Base-by-base conservation (phyloP, 2,329 filamentous ascomycete species). In the Penicillium sp. region DNA sequence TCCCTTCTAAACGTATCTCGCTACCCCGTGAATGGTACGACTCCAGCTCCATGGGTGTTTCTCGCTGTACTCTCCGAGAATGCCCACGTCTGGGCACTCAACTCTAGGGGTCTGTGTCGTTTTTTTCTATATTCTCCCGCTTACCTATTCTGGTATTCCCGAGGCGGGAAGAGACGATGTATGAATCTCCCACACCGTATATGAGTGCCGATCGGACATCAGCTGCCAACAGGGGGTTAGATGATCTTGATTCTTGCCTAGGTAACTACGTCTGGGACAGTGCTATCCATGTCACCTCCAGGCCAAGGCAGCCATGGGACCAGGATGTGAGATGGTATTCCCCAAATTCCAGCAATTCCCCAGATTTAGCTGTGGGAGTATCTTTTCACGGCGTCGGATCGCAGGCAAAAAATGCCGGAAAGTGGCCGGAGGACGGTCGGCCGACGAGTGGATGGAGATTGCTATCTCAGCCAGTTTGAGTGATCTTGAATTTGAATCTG, bases 181-280 rank as follows among this genome's bases (percentile, higher is more conserved):
- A 46, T 53, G 50, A 28, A 49, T 55, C 7, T 46, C 37, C 44
- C 48, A 49, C 29, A 48, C 53, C 50, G 42, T n/a, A n/a, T n/a
- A n/a, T n/a, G n/a, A n/a, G 50, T 58, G 57, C 57, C 53, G 57
- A 59, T 58, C 57, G 50, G 55, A 46, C 51, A 56, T 47, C 46
- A 55, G 36, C 43, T 48, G 45, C 27, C 31, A 41, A 41, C 28
- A 43, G 16, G 45, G 45, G 31, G 45, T 42, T 27, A n/a, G n/a
- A n/a, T n/a, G 14, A 35, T 12, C 31, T 43, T 4, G 33, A 29
- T 16, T 16, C 12, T 44, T 37, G 12, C 41, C 47, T 39, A 47
- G 45, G 38, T 22, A 22, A 22, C 19, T n/a, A 31, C n/a, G 29
- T 31, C 19, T 31, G 31, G n/a, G 14, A 6, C 6, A 4, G 8